phyloP scores from a whole-genome alignment of 257 asterid species.

The Solanum appendiculatum region DNA sequence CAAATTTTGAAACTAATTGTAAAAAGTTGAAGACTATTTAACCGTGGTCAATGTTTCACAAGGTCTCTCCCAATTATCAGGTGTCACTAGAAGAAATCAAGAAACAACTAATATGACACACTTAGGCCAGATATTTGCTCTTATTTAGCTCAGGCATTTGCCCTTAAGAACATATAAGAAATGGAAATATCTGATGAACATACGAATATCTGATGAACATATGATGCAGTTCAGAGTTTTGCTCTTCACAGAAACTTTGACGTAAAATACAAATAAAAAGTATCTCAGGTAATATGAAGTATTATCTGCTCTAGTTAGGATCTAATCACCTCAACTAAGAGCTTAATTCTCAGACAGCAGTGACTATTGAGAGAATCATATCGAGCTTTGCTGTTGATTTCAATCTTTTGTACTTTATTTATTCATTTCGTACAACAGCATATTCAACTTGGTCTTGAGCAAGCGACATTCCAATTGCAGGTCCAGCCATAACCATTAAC shows the following conservation, averaged over 20 bases:
- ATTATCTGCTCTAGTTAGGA: background rate
- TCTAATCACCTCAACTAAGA: background rate
- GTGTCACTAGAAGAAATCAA: background rate
- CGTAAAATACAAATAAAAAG: background rate
- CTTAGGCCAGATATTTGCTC: background rate
- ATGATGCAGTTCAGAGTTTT: background rate
- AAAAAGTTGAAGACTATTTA: background rate
- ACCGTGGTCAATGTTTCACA: background rate
- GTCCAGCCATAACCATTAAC: background rate
- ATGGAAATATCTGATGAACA: too few species aligned
- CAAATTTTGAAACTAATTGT: background rate
- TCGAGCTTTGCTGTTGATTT: background rate
- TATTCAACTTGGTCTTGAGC: background rate
- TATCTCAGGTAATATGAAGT: background rate
- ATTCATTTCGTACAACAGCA: background rate
- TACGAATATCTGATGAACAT: background rate
- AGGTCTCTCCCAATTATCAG: background rate
- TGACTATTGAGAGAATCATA: background rate
- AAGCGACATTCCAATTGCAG: background rate
- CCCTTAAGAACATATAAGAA: background rate
- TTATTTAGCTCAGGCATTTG: background rate
- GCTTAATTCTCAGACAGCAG: background rate
- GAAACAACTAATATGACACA: background rate
- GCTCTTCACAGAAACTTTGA: background rate
- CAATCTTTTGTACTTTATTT: background rate